Evolutionary conservation across 352 stramenopile genomes (phyloP), one percentile per base, ranked within the genome.

Genomic region (Globisporangium polare): DNA sequence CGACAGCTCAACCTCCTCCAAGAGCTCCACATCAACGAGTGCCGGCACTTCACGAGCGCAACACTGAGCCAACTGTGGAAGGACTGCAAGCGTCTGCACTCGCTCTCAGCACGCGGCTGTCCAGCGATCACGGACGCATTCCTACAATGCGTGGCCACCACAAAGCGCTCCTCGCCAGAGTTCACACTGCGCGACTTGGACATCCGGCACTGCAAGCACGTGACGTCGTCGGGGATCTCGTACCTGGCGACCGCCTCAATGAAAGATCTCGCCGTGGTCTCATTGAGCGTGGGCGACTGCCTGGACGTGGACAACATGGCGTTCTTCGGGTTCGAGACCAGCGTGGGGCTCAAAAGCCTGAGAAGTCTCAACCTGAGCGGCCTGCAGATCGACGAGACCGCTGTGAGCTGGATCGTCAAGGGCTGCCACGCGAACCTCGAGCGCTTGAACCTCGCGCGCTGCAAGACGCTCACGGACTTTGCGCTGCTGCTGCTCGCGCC

Each of bases 321-420:
- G 13, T 92, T 92, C 53, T 89, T 92, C 52, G 73, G 72, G 1
- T 89, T 92, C 65, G 83, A 88, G 27, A 75, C 61, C 15, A 88
- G 77, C 22, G 7, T 17, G 0, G 69, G 66, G 0, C 61, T 90
- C 17, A 24, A 0, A 0, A 60, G 66, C 1, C 60, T 92, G 0
- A 53, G 39, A 6, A 62, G 37, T 0, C 63, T 90, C 22, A 74
- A 85, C 49, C 57, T 90, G 1, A 68, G 68, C 0, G 78, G 71
- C 0, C 61, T 90, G 0, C 37, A 59, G 0, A 70, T 92, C 41
- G 79, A 92, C 27, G 83, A 90, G 60, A 88, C 80, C 0, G 75
- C 68, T 2, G 71, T 88, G 15, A 90, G 79, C 52, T 92, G 83
- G 83, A 88, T 92, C 56, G 67, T 71, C 9, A 82, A 82, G 54